Base-by-base conservation (phyloP, 2,329 filamentous ascomycete species). In the Rhynchosporium secalis region DNA sequence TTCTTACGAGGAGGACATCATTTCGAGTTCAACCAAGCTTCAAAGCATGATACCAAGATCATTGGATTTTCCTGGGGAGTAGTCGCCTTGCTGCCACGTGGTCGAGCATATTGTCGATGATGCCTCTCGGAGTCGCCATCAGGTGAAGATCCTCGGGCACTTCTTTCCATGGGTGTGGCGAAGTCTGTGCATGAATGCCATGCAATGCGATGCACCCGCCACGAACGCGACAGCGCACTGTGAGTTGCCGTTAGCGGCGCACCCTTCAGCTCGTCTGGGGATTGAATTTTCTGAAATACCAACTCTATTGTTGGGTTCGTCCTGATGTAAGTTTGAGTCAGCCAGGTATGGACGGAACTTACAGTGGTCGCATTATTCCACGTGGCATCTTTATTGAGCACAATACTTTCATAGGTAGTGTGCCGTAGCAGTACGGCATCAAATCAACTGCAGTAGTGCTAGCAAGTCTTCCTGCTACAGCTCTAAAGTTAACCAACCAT, bases 211-310 rank as follows among this genome's bases (percentile, higher is more conserved):
- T 54, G 51, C 51, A 61, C 58, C 52, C 68, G 70, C 71, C 70
- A 71, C 69, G 66, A 60, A 65, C 58, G 61, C 52, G 61, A 62
- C 70, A 72, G 63, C 70, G 66, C 70, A 72, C 57, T 20, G 20
- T 20, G 20, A 60, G 56, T 58, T 57, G 56, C 45, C 46, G 63
- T 62, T 70, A 62, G 4, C 12, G 10, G 63, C 67, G 69, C 68
- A 66, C 62, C 64, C 64, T 65, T 72, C 70, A 72, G 71, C 71
- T 72, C 58, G 62, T 43, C 64, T 58, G 66, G 71, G 70, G 68
- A 62, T 15, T 60, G 4, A n/a, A 29, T 51, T 29, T 61, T 56
- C 58, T 51, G 20, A 48, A 31, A 38, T 38, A 20, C 43, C 31
- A 41, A 12, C 5, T 9, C 9, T 40, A n/a, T 2, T 2, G 36